Evolutionary conservation across 2,329 filamentous ascomycete species (phyloP).

Genomic region (Claviceps spartinae): DNA sequence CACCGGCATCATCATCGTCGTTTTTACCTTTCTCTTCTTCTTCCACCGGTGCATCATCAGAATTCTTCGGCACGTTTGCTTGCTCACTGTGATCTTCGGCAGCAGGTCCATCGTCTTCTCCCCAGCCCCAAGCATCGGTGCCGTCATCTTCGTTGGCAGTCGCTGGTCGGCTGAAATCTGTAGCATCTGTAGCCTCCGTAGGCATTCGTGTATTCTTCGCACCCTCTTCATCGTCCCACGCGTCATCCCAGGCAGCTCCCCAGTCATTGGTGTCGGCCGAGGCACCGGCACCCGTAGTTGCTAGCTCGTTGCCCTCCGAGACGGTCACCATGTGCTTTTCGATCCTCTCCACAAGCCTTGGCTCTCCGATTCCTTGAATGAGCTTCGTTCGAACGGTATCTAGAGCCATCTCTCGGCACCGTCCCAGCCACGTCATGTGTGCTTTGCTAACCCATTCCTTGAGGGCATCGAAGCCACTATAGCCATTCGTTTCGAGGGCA

Average conservation of each 20-base stretch:
- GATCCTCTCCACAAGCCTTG: slow-evolving; percentile 64
- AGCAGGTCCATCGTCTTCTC: slow-evolving; percentile 38
- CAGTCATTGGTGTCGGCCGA: slow-evolving; percentile 47
- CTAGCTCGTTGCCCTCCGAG: slow-evolving; percentile 50
- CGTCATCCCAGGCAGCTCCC: slow-evolving; percentile 63
- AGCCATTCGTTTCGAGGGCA: slow-evolving; percentile 47
- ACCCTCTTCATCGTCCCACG: slow-evolving; percentile 61
- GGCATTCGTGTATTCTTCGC: slow-evolving; percentile 12
- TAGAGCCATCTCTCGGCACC: slow-evolving; percentile 67
- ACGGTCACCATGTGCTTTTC: slow-evolving; percentile 69
- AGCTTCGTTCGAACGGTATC: slow-evolving; percentile 60
- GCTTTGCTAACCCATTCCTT: slow-evolving; percentile 70
- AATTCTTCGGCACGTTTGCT: slow-evolving; percentile 1
- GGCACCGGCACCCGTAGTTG: slow-evolving; percentile 35
- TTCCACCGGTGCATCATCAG: slow-evolving; percentile 1
- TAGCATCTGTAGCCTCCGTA: slow-evolving; percentile 9
- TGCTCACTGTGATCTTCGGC: slow-evolving; percentile 12
- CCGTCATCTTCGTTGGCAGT: slow-evolving; percentile 25
- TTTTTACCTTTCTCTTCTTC: not conserved
- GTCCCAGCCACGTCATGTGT: slow-evolving; percentile 72
- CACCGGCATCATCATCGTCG: slow-evolving; percentile 32
- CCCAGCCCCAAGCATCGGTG: slow-evolving; percentile 75
- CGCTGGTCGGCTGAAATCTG: slow-evolving; percentile 5
- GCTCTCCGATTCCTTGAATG: slow-evolving; percentile 48
- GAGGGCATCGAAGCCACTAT: slow-evolving; percentile 49